Conservation (phyloP, 2,329 filamentous ascomycete species). For the Ciborinia camelliae region DNA sequence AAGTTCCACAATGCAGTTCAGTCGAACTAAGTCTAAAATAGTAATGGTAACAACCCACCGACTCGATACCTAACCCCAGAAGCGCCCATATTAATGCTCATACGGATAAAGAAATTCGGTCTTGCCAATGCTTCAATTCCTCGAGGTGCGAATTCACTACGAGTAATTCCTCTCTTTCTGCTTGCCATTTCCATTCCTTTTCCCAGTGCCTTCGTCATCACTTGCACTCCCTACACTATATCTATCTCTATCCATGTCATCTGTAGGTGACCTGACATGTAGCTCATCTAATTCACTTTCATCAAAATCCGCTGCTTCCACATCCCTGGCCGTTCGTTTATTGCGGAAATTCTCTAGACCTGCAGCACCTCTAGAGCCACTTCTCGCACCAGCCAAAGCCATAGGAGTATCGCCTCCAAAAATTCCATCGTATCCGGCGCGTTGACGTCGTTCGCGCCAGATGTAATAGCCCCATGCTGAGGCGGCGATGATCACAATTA, state of each 20-base stretch:
- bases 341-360: slow-evolving; percentile 48
- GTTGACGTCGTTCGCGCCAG: slow-evolving; percentile 58
- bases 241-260: slow-evolving; percentile 43
- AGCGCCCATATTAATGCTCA: slow-evolving; percentile 8
- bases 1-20: background rate
- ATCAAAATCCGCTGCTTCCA: slow-evolving; percentile 64
- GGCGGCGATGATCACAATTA: slow-evolving; percentile 63
- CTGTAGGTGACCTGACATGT: slow-evolving; percentile 40
- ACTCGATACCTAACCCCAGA: background rate
- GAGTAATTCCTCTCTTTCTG: slow-evolving; percentile 20
- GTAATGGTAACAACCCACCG: background rate
- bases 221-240: slow-evolving; percentile 58
- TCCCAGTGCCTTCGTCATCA: slow-evolving; percentile 45
- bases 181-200: slow-evolving; percentile 29
- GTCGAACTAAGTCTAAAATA: slow-evolving; percentile 12
- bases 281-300: slow-evolving; percentile 63
- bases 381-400: slow-evolving; percentile 32
- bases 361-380: slow-evolving; percentile 33
- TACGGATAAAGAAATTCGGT: background rate
- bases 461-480: slow-evolving; percentile 60
- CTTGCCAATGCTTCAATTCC: background rate
- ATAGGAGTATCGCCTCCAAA: slow-evolving; percentile 36
- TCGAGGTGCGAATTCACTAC: slow-evolving; percentile 12
- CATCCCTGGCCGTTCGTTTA: slow-evolving; percentile 48
- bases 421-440: slow-evolving; percentile 50